Evolutionary conservation across 306 rosid species (phyloP), one percentile per base, ranked within the genome.

Genomic region (Arachis stenosperma): DNA sequence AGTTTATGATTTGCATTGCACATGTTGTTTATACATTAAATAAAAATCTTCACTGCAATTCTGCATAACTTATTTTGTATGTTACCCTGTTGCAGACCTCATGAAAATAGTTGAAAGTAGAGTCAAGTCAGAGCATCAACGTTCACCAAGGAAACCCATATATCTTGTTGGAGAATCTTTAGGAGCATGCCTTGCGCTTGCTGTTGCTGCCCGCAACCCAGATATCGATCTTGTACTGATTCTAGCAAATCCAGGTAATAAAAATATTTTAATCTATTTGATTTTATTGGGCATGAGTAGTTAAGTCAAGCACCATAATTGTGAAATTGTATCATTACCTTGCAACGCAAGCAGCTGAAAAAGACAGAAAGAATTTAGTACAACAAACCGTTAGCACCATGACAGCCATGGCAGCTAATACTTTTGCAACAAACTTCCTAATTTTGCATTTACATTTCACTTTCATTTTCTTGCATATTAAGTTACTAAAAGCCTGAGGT

Each of bases 121-220:
- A 6, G 43, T 94, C 4, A 85, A 47, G 62, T 78, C 86, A 22
- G 93, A 89, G 84, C 59, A 86, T 74, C 41, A 73, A 27, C 82
- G 54, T 27, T 84, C 88, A 7, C 92, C 95, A 8, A 84, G 77
- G 33, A 88, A 86, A 67, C 99, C 99, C 57, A 87, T 94, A 72
- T 94, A 94, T 81, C 89, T 94, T 47, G 85, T 86, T 17, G 97
- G 96, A 80, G 95, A 94, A 64, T 89, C 96, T 41, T 42, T 94
- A 62, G 97, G 99, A 76, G 97, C 86, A 50, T 91, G 97, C 79
- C 88, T 94, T 43, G 96, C 97, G 11, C 84, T 94, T 14, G 86
- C 91, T 29, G 93, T 89, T 76, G 96, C 95, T 7, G 97, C 99
- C 59, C 81, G 69, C 50, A 94, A 85, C 84, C 89, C 90, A 50